Evolutionary conservation across 176 grass and related monocot species (phyloP), one percentile per base, ranked within the genome.

Genomic region (Carex kokanica): DNA sequence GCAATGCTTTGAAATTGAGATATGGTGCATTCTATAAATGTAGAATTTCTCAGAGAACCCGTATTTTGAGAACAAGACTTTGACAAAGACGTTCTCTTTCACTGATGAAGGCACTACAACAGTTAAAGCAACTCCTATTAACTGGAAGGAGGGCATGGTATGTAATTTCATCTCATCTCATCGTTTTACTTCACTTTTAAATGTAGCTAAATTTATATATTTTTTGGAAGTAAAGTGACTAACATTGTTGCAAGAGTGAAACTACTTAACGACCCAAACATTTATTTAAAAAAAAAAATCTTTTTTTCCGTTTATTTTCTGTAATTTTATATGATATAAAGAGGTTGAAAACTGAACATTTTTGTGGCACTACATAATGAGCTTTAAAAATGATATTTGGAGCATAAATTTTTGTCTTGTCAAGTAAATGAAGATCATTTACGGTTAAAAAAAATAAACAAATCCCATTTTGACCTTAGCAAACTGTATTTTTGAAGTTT

Each of bases 101-200:
- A 88, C 81, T 49, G 88, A 91, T 15, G 84, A 97, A 78, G 94
- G 88, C 74, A 86, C 62, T 38, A 67, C 84, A 55, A 82, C 86
- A 59, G 90, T 92, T 70, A 89, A 79, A 43, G 88, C 91, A 74
- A 94, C 94, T 51, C 72, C 87, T 11, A 94, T 97, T 77, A 97
- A 85, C 62, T 97, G 94, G 92, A 97, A 97, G 81, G 23, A 83
- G 41, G 88, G 92, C 86, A 92, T 97, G 94, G 92, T 94, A 89
- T 72, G 57, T 25, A 40, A 24, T 72, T 34, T 62, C 20, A 8
- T 29, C 78, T 61, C 20, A 14, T 41, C 10, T 20, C n/a, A n/a
- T n/a, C n/a, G n/a, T 55, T 11, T 21, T 70, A 43, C 41, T 66
- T 64, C n/a, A 66, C 13, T 38, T 49, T 24, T 6, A 74, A 14